Evolutionary conservation across 768 basidiomycete species (phyloP), one percentile per base, ranked within the genome.

Genomic region (Cubamyces lactineus): DNA sequence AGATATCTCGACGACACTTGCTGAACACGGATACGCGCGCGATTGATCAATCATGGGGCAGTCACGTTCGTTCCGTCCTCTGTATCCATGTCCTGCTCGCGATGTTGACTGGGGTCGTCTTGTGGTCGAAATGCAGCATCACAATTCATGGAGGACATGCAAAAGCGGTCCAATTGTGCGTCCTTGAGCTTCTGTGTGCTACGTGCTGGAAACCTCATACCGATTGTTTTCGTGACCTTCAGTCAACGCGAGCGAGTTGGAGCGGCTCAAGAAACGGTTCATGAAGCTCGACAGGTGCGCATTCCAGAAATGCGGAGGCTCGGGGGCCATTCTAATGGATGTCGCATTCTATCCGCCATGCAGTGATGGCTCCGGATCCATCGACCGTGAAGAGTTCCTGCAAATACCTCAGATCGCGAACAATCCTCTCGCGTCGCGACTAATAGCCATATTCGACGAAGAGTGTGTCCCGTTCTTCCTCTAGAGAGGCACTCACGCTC

Each of bases 371-470:
- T 96, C 93, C 30, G 97, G 97, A 63, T 95, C 96, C 21, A 96
- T 99, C 75, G 96, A 98, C 81, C 91, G 93, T 48, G 97, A 98
- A 68, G 97, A 99, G 76, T 99, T 99, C 78, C 79, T 98, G 63
- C 94, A 95, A 80, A 97, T 99, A 82, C 97, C 97, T 0, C 94
- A 96, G 80, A 98, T 98, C 70, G 96, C 96, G 21, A 95, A 93
- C 59, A 99, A 98, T 75, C 97, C 97, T 0, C 80, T 99, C 50
- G 94, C 97, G 54, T 91, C 90, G 56, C 86, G 97, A 61, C 94
- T 99, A 95, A 98, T 99, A 71, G 97, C 97, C 53, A 98, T 99
- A 72, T 99, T 99, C 71, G 97, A 99, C 72, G 94, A 98, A 77
- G 96, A 98, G 96, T 98, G 69, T 76, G 94, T 86, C 21, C 42